Percentiles rank a stretch among this genome's conserved stretches.
phyloP scores from a whole-genome alignment of 805 yeast species.

The Nakazawaea peltata region DNA sequence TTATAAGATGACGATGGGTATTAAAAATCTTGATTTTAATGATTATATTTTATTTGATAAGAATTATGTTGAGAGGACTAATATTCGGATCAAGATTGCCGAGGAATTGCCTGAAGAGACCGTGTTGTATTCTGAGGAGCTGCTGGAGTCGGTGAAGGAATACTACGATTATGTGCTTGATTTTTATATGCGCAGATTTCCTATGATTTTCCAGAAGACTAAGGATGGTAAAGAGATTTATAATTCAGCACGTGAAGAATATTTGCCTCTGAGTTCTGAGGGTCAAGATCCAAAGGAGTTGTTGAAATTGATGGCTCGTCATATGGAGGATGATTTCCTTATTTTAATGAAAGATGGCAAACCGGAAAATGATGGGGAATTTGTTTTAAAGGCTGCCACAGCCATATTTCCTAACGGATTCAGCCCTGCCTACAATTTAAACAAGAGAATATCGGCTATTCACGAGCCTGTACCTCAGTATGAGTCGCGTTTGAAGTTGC shows the following conservation, averaged over 20 bases:
- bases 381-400: constrained; percentile 45
- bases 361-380: constrained; percentile 35
- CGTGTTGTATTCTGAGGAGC: constrained; percentile 23
- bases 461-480: constrained; percentile 74
- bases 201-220: constrained; percentile 36
- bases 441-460: constrained; percentile 47
- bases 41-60: constrained; percentile 59
- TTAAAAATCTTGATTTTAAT: constrained; percentile 36
- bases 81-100: constrained; percentile 27
- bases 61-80: constrained; percentile 42
- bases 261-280: constrained; percentile 24
- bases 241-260: constrained; percentile 34
- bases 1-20: constrained; percentile 58
- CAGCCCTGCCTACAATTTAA: constrained; percentile 46
- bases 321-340: constrained; percentile 59
- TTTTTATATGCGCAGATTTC: constrained; percentile 42
- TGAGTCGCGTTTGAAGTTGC: constrained; percentile 39
- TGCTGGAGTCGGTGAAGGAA: constrained; percentile 35
- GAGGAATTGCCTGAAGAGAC: constrained; percentile 24
- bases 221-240: constrained; percentile 16
- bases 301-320: constrained; percentile 14
- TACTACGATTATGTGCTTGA: constrained; percentile 34
- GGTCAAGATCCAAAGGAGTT: constrained; percentile 12
- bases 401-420: constrained; percentile 70
- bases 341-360: constrained; percentile 32